Conservation (phyloP, 1,284 basidiomycete species). For the Papiliotrema laurentii region DNA sequence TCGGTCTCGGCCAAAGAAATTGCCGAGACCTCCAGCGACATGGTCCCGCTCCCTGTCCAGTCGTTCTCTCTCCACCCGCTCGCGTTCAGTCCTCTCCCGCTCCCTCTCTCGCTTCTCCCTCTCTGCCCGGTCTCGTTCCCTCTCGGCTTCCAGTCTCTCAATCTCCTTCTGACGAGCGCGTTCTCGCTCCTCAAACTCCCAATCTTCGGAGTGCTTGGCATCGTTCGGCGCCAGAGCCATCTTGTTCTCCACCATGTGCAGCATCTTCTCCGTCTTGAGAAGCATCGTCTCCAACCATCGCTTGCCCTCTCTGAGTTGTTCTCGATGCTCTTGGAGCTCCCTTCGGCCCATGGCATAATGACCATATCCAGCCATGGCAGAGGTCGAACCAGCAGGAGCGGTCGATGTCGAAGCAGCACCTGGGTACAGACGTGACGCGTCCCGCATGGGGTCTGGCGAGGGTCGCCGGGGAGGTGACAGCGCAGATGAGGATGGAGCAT, state of each 20-base stretch:
- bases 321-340: conserved; percentile 45
- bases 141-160: conserved; percentile 36
- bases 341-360: conserved; percentile 39
- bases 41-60: conserved; percentile 4
- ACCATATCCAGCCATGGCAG: conserved; percentile 14
- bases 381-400: not conserved
- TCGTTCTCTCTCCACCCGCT: conserved; percentile 5
- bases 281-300: conserved; percentile 46
- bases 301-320: conserved; percentile 47
- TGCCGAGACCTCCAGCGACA: not conserved
- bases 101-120: conserved; percentile 20
- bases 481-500: conserved; percentile 1
- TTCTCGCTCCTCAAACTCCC: conserved; percentile 44
- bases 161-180: conserved; percentile 35
- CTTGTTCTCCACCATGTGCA: conserved; percentile 44
- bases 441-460: conserved; percentile 23
- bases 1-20: not conserved
- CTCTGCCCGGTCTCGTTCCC: conserved; percentile 34
- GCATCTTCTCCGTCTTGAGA: conserved; percentile 42
- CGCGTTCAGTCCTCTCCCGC: conserved; percentile 5
- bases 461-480: conserved; percentile 25
- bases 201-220: conserved; percentile 25
- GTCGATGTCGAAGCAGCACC: not conserved
- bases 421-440: not conserved
- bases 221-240: conserved; percentile 22